Evolutionary conservation across 805 yeast species (phyloP), one percentile per base, ranked within the genome.

Genomic region (Hanseniaspora nectarophila): DNA sequence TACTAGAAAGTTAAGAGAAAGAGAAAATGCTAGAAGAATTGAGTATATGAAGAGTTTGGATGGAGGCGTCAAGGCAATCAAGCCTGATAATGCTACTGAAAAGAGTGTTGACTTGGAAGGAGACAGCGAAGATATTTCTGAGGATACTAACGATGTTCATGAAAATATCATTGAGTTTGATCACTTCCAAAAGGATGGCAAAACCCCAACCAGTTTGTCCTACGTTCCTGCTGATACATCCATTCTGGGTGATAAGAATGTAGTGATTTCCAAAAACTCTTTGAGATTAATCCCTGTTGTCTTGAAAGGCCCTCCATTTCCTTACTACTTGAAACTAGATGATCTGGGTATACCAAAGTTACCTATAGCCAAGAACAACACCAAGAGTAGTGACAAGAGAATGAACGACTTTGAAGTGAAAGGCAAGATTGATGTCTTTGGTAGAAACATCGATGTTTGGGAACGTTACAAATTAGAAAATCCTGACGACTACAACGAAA

Each of bases 1-100:
- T 5, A 37, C 18, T 9, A 10, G 68, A 54, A 58, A 67, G 53
- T 61, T 62, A 58, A 63, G 68, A 1, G 55, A 60, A 3, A 67
- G 63, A 45, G 69, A 66, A 52, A 56, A 63, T 60, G 55, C 49
- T 7, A 57, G 57, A 43, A 56, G 67, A 34, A 59, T 40, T 8
- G 43, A 40, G 33, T 40, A 40, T 32, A 40, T 40, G 43, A 40
- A 40, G 32, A 24, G n/a, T 5, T 10, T 40, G 43, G 43, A 40
- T 4, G 15, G 7, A 6, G n/a, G n/a, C 5, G 33, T n/a, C 2
- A 18, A 24, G 2, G 16, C 18, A n/a, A 24, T 18, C 7, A 45
- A 34, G 10, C 24, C 49, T 16, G 33, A 16, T 10, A 18, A 12
- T 20, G 29, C 20, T 9, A 15, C 18, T 9, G 18, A 44, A 21